Percentiles rank a stretch among this genome's conserved stretches.
These are phyloP conservation scores for Baorangia bicolor DNA, from an alignment of 768 basidiomycete species.

Conservation along the genomic window DNA sequence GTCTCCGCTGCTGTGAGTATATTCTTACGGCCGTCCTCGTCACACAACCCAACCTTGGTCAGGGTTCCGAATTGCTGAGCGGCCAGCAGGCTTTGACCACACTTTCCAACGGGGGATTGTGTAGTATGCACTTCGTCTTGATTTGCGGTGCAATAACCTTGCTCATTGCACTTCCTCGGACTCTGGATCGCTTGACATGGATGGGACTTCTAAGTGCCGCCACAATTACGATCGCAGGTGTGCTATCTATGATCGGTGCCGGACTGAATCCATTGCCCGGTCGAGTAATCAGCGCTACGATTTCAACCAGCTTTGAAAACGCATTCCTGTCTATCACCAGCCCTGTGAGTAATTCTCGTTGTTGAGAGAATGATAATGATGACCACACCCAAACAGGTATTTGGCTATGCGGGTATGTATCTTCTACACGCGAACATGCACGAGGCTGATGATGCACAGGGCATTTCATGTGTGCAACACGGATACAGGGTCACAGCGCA, in stretches of 20 bases:
- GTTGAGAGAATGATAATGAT: neutral
- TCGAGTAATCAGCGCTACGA: conserved; percentile 28
- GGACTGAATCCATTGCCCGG: conserved; percentile 44
- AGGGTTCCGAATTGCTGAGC: conserved; percentile 34
- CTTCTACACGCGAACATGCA: neutral
- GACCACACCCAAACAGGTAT: neutral
- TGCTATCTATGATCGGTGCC: conserved; percentile 52
- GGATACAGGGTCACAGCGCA: neutral
- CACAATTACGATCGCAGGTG: conserved; percentile 44
- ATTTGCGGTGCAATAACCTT: conserved; percentile 40
- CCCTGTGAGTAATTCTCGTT: neutral
- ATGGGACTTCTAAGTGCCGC: conserved; percentile 40
- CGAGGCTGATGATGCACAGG: conserved; percentile 29
- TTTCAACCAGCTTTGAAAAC: conserved; percentile 42
- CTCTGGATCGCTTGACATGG: conserved; percentile 42
- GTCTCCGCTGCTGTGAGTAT: neutral
- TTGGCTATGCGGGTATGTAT: conserved; percentile 8
- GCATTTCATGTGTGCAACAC: conserved; percentile 46
- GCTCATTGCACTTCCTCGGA: conserved; percentile 6
- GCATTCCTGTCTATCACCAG: conserved; percentile 5
- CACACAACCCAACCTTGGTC: neutral
- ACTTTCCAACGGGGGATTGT: conserved; percentile 49
- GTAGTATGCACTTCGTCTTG: conserved; percentile 42
- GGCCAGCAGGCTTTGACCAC: conserved; percentile 52
- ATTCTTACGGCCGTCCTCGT: neutral